phyloP scores from a whole-genome alignment of 2,329 filamentous ascomycete genomes.

The Trichothecium sympodiale region DNA sequence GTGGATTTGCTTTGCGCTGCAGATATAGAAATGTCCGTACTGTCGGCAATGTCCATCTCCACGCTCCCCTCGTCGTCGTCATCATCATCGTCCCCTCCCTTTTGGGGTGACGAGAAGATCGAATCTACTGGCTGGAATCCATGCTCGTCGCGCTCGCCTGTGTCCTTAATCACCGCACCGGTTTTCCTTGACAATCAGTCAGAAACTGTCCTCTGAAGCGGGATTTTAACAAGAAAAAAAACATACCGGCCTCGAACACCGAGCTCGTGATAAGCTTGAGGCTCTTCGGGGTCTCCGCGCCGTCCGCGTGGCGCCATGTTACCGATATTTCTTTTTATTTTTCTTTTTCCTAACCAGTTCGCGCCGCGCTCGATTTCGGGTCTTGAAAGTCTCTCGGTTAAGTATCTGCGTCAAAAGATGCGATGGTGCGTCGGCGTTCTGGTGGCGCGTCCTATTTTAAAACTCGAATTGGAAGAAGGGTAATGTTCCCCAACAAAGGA shows the following conservation, averaged over 20 bases:
- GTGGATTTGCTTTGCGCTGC: no score
- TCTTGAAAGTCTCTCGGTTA: no score
- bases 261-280: conserved; percentile 21
- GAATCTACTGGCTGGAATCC: conserved; percentile 81
- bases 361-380: no score
- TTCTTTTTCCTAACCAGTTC: no score
- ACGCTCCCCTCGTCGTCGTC: conserved; percentile 25
- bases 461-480: no score
- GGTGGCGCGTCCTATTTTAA: no score
- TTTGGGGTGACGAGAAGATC: conserved; percentile 80
- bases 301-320: conserved; percentile 21
- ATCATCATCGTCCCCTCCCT: conserved; percentile 16
- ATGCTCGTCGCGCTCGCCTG: conserved; percentile 74
- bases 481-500: no score
- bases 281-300: conserved; percentile 19
- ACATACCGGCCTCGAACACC: conserved; percentile 27
- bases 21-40: no score
- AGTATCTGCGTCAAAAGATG: no score
- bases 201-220: no score
- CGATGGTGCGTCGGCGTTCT: no score
- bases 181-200: conserved; percentile 86
- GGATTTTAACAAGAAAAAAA: no score
- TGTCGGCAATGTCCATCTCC: conserved; percentile 43
- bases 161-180: conserved; percentile 69
- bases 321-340: not conserved